Evolutionary conservation across 306 rosid species (phyloP), one percentile per base, ranked within the genome.

Genomic region (Casuarina equisetifolia): DNA sequence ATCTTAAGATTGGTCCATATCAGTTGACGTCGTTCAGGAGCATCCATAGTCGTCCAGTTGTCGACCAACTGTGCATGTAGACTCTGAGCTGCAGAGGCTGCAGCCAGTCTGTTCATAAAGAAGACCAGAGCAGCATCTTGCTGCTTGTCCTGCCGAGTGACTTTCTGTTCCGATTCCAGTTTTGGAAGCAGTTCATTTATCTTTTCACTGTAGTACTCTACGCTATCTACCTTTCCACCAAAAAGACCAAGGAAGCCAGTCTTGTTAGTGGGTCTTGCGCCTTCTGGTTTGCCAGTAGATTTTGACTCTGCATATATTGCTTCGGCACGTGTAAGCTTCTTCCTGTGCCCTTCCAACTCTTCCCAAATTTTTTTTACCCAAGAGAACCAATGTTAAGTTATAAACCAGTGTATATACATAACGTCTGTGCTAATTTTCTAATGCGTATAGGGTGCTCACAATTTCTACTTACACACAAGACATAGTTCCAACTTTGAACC

Each of bases 11-110:
- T 25, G 32, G 32, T 25, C 32, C 32, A 25, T 25, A 25, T 25
- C 32, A 77, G 92, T 77, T 95, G 97, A 55, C 84, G 72, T 32
- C 96, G 91, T 79, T 91, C 96, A 3, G 97, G 90, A 81, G 99
- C 94, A 13, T 76, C 94, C 15, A 69, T 62, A 38, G 86, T 90
- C 0, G 92, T 87, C 97, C 97, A 95, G 1, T 36, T 74, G 85
- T 91, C 88, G 45, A 87, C 91, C 74, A 84, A 80, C 76, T 88
- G 96, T 9, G 99, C 90, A 80, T 91, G 99, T 53, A 95, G 83
- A 72, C 86, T 86, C 92, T 95, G 99, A 76, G 94, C 86, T 38
- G 99, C 99, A 76, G 96, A 85, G 77, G 97, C 93, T 68, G 99
- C 97, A 76, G 78, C 64, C 35, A 82, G 86, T 80, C 94, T 84